Percentiles rank a stretch among this genome's conserved stretches.
These are phyloP conservation scores for Myxozyma monticola DNA, from an alignment of 805 yeast genomes.

Conservation along the genomic window DNA sequence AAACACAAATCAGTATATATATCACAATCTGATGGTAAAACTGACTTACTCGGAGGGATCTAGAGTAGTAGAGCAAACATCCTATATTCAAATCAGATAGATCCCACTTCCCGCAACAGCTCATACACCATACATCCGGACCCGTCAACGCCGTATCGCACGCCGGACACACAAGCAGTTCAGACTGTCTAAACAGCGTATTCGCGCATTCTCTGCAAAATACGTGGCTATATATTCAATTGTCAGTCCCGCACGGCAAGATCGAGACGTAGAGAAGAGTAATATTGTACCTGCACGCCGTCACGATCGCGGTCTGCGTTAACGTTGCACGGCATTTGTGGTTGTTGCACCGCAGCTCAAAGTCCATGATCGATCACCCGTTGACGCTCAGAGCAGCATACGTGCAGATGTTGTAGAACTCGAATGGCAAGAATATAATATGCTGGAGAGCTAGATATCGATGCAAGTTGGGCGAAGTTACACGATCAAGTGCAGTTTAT, in stretches of 20 bases:
- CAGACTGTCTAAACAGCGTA: not conserved
- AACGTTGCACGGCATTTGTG: constrained; percentile 10
- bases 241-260: not conserved
- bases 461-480: too few species aligned
- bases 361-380: too few species aligned
- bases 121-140: constrained; percentile 18
- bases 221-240: constrained; percentile 5
- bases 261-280: not conserved
- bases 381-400: too few species aligned
- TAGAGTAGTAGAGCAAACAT: constrained; percentile 10
- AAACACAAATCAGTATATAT: not conserved
- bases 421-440: too few species aligned
- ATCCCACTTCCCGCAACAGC: not conserved
- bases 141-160: constrained; percentile 15
- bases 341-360: constrained; percentile 17
- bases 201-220: constrained; percentile 18
- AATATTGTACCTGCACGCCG: constrained; percentile 18
- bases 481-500: too few species aligned
- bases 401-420: too few species aligned
- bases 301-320: constrained; percentile 19
- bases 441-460: too few species aligned
- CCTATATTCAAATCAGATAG: constrained; percentile 1
- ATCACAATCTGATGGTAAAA: not conserved
- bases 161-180: constrained; percentile 12
- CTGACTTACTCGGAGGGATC: constrained; percentile 17